Evolutionary conservation across 805 yeast genomes (phyloP).

Genomic region (Candida orba): DNA sequence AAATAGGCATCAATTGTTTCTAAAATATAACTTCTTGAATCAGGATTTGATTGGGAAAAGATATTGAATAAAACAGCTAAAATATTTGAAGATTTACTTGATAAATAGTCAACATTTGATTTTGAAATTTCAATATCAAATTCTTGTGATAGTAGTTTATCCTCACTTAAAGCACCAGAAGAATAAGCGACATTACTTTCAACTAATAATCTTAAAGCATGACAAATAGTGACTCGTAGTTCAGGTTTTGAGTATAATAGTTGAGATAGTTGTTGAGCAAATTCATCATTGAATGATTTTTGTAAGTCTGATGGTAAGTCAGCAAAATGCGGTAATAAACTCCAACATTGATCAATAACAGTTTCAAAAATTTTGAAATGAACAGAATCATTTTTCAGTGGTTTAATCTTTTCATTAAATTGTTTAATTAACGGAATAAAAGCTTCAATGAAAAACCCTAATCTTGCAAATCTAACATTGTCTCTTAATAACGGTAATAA

Average conservation of each 20-base stretch:
- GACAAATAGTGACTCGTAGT: slow-evolving; percentile 76
- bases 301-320: slow-evolving; percentile 75
- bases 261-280: slow-evolving; percentile 72
- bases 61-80: slow-evolving; percentile 88
- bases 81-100: slow-evolving; percentile 63
- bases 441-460: slow-evolving; percentile 53
- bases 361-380: slow-evolving; percentile 77
- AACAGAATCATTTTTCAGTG: slow-evolving; percentile 47
- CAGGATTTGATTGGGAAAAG: slow-evolving; percentile 81
- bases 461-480: slow-evolving; percentile 62
- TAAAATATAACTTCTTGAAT: slow-evolving; percentile 73
- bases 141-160: slow-evolving; percentile 49
- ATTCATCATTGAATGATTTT: slow-evolving; percentile 58
- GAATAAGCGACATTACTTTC: slow-evolving; percentile 65
- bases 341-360: slow-evolving; percentile 87
- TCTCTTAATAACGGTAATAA: slow-evolving; percentile 85
- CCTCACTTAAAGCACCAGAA: slow-evolving; percentile 50
- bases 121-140: slow-evolving; percentile 52
- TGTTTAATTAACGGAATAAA: slow-evolving; percentile 59
- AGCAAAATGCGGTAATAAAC: slow-evolving; percentile 81
- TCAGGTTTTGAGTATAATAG: slow-evolving; percentile 67
- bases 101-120: slow-evolving; percentile 53
- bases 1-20: slow-evolving; percentile 83
- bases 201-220: slow-evolving; percentile 68
- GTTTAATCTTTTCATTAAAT: slow-evolving; percentile 42